Conservation (phyloP, 805 yeast species). For the Wickerhamomyces mucosus region DNA sequence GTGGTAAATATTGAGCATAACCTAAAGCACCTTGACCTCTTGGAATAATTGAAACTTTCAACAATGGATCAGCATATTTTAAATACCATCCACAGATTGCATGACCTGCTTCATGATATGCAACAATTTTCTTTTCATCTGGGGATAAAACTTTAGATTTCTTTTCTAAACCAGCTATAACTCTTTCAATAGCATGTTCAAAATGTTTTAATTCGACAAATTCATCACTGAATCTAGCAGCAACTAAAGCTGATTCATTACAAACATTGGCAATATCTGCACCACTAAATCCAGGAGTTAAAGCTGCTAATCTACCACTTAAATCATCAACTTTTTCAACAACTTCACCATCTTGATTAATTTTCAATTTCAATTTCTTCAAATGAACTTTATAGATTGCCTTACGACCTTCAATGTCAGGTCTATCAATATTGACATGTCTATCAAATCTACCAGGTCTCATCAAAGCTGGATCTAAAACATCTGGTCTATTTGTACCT, state of each 20-base stretch:
- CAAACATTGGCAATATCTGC: slow-evolving; percentile 94
- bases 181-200: slow-evolving; percentile 90
- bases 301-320: slow-evolving; percentile 78
- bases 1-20: slow-evolving; percentile 92
- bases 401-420: slow-evolving; percentile 84
- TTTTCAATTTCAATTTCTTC: slow-evolving; percentile 41
- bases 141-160: slow-evolving; percentile 70
- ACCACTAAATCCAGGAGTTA: slow-evolving; percentile 94
- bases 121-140: slow-evolving; percentile 77
- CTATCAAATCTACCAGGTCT: slow-evolving; percentile 96
- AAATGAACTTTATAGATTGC: slow-evolving; percentile 80
- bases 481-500: slow-evolving; percentile 91
- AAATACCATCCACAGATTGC: slow-evolving; percentile 94
- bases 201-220: slow-evolving; percentile 63
- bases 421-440: slow-evolving; percentile 77
- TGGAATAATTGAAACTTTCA: slow-evolving; percentile 91
- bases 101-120: slow-evolving; percentile 95
- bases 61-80: slow-evolving; percentile 79
- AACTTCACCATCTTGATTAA: slow-evolving; percentile 30
- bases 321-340: slow-evolving; percentile 43
- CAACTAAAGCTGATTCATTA: slow-evolving; percentile 89
- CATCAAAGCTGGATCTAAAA: slow-evolving; percentile 78
- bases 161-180: slow-evolving; percentile 88
- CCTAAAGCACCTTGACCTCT: slow-evolving; percentile 93
- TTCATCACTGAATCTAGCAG: slow-evolving; percentile 67